Evolutionary conservation across 208 protist species (phyloP).

Genomic region (Paratrypanosoma confusum): DNA sequence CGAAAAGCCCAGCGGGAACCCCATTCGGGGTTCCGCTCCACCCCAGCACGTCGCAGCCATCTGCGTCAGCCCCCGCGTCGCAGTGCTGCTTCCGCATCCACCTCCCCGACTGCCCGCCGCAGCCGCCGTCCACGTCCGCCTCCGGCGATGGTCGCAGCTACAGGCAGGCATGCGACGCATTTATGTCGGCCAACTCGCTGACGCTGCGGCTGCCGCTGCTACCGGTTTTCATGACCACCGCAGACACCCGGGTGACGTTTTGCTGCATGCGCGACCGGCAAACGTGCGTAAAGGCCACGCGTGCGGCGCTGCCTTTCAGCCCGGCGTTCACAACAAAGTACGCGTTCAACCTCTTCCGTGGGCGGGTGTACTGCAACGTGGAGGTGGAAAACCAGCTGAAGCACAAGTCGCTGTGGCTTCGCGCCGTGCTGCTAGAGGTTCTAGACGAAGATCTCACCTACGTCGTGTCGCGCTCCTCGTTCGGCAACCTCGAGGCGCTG

Average conservation of each 20-base stretch:
- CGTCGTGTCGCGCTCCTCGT: constrained; percentile 48
- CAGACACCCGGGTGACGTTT: constrained; percentile 27
- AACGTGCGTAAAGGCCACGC: constrained; percentile 26
- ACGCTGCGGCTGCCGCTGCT: constrained; percentile 29
- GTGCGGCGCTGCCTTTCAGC: constrained; percentile 15
- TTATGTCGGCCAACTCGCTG: constrained; percentile 7
- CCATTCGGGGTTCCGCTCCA: too few relatives aligned
- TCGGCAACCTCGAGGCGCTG: constrained; percentile 38
- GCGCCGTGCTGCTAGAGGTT: constrained; percentile 52
- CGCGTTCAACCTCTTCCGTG: constrained; percentile 54
- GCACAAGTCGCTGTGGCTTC: constrained; percentile 65
- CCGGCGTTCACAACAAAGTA: constrained; percentile 29
- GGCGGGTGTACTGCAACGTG: constrained; percentile 68
- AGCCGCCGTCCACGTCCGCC: not conserved
- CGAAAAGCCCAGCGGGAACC: too few relatives aligned
- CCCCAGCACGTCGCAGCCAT: too few relatives aligned
- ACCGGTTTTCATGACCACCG: constrained; percentile 35
- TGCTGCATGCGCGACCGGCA: constrained; percentile 37
- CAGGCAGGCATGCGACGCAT: too few relatives aligned
- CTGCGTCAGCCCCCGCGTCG: not conserved
- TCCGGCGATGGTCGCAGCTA: not conserved
- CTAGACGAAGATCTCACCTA: constrained; percentile 38
- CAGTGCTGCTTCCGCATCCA: constrained; percentile 17
- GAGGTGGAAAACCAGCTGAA: constrained; percentile 42
- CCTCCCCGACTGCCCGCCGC: constrained; percentile 5